Percentiles rank a stretch among this genome's conserved stretches.
These are phyloP conservation scores for Adansonia grandidieri DNA, from an alignment of 441 rosid species.

Conservation along the genomic window DNA sequence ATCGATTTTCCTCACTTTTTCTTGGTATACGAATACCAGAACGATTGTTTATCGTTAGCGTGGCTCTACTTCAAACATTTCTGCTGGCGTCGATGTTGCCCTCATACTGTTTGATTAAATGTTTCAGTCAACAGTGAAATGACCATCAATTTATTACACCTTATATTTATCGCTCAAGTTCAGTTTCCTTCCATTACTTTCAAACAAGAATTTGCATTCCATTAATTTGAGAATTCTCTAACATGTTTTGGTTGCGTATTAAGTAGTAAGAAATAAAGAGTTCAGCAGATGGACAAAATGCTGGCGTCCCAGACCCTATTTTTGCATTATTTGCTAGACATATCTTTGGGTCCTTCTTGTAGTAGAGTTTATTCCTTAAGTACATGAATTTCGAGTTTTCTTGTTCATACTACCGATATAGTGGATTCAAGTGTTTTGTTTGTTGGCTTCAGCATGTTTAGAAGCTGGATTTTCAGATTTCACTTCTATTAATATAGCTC, in stretches of 20 bases:
- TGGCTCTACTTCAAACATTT: not conserved
- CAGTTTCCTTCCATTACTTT: not conserved
- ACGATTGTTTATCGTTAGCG: not conserved
- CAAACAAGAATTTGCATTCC: not conserved
- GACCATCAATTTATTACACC: not conserved
- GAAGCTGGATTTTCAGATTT: not conserved
- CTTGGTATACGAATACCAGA: not conserved
- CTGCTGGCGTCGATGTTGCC: not conserved
- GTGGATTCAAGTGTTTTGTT: conserved; percentile 10
- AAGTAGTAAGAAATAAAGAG: not conserved
- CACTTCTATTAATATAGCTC: not conserved
- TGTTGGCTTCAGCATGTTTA: not conserved
- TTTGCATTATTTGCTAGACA: not conserved
- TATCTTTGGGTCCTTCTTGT: not conserved
- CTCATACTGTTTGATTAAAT: conserved; percentile 26
- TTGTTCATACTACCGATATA: not conserved
- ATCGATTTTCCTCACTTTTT: not conserved
- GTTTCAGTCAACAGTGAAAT: conserved; percentile 13
- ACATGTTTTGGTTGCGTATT: not conserved
- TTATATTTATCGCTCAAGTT: not conserved
- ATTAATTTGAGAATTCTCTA: not conserved
- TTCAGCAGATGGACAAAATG: not conserved
- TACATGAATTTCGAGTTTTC: not conserved
- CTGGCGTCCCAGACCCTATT: not conserved
- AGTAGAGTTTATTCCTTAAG: not conserved